These are phyloP conservation scores for Austroboletus eburneus DNA, from an alignment of 768 basidiomycete genomes.

Conservation along the genomic window DNA sequence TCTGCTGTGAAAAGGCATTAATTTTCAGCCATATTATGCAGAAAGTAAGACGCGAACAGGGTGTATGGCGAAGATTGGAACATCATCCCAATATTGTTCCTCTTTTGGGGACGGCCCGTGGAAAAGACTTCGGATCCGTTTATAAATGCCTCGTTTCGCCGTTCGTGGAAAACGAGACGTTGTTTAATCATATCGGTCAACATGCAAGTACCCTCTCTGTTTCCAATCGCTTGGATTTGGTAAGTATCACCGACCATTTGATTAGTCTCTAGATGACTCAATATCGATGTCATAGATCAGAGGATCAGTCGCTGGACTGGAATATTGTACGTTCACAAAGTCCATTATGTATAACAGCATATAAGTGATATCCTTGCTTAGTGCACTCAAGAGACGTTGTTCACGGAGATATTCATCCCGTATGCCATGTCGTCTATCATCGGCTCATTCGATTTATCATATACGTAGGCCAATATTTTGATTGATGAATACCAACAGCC, in stretches of 20 bases:
- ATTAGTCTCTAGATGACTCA: background rate
- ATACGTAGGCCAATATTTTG: conserved; percentile 1
- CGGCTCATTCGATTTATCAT: background rate
- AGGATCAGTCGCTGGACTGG: background rate
- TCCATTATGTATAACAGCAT: background rate
- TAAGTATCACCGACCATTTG: background rate
- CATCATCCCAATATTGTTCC: conserved; percentile 12
- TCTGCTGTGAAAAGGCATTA: no score
- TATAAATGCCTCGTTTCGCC: conserved; percentile 5
- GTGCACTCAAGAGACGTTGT: conserved; percentile 5
- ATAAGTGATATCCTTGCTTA: background rate
- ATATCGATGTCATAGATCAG: background rate
- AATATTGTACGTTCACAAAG: background rate
- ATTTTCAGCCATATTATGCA: background rate
- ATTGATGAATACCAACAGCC: background rate
- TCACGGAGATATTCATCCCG: conserved; percentile 9
- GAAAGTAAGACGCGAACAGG: conserved; percentile 6
- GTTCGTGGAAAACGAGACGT: conserved; percentile 7
- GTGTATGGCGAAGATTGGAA: conserved; percentile 4
- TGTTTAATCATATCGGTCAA: background rate
- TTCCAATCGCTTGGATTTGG: background rate
- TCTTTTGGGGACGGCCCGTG: background rate
- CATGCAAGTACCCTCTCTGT: background rate
- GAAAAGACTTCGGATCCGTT: conserved; percentile 1
- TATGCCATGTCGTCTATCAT: no score